phyloP scores from a whole-genome alignment of 2,329 filamentous ascomycete species.

The Colletotrichum salicis region DNA sequence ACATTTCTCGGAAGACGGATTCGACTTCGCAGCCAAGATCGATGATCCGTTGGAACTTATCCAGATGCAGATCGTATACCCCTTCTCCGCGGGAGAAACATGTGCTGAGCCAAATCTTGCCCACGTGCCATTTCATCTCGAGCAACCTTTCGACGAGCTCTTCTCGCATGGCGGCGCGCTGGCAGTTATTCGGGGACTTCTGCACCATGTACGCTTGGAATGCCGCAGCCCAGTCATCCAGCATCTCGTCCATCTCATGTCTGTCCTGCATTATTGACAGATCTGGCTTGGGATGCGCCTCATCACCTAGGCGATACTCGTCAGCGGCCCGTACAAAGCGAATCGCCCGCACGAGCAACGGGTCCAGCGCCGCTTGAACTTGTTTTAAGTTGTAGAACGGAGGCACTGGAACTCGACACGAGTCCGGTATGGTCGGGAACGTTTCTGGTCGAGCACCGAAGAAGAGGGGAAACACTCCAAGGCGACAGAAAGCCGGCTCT shows the following conservation, averaged over 20 bases:
- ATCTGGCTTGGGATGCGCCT: constrained; percentile 8
- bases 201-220: constrained; percentile 37
- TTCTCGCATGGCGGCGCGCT: constrained; percentile 12
- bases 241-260: constrained; percentile 33
- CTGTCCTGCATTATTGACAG: constrained; percentile 40
- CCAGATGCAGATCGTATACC: constrained; percentile 46
- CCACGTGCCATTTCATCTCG: constrained; percentile 45
- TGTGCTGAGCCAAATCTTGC: constrained; percentile 47
- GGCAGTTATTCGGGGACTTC: not conserved
- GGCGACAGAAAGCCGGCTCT: constrained; percentile 49
- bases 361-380: constrained; percentile 45
- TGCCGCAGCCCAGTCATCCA: constrained; percentile 44
- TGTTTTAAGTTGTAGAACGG: constrained; percentile 37
- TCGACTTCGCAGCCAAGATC: constrained; percentile 39
- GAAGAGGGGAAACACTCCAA: constrained; percentile 53
- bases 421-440: constrained; percentile 39
- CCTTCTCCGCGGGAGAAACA: constrained; percentile 46
- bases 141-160: constrained; percentile 38
- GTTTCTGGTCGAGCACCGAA: constrained; percentile 41
- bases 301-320: constrained; percentile 40
- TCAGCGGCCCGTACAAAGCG: constrained; percentile 45
- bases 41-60: constrained; percentile 46
- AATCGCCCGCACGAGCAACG: constrained; percentile 41
- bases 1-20: not conserved
- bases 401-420: constrained; percentile 8